Base-by-base conservation (phyloP, 108 stramenopile genomes). In the Chaetoceros tenuissimus region DNA sequence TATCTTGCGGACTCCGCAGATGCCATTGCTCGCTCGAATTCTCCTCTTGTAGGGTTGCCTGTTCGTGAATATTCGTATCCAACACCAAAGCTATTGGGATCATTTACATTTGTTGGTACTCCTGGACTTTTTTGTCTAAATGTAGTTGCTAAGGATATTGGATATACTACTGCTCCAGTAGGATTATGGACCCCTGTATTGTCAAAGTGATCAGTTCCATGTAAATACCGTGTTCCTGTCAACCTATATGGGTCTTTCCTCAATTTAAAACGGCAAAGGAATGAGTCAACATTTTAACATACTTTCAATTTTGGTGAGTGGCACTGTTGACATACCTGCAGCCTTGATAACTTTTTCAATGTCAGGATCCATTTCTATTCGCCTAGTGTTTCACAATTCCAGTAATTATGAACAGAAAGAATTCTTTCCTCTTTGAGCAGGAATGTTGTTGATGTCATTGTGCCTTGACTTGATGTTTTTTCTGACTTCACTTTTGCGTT, bases 31-130 rank as follows among this genome's bases (percentile, higher is more conserved):
- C 89, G 68, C 71, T 94, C 92, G 51, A 94, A 86, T 13, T 79
- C 80, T 8, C 88, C 86, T 66, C 92, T 67, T 3, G 87, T 87
- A 0, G 92, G 86, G 60, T 89, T 94, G 10, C 85, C 71, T 25
- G 82, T 82, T 40, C 89, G 55, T 31, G 69, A 68, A 60, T 94
- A 90, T 48, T 90, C 89, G 68, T 71, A 95, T 43, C 94, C 92
- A 40, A 70, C n/a, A 8, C 87, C 86, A 59, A 80, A 87, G 64
- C 82, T 84, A 43, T 86, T 83, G 29, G 84, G 80, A 62, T 88
- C 81, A 25, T 74, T 54, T 3, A 34, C 48, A 17, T 82, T 84
- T 28, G 79, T 67, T 7, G 79, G 71, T 45, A 68, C 63, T 22
- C 92, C 92, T 18, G 85, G 85, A 18, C 66, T 68, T 7, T 44